Conservation (phyloP, 768 basidiomycete species). For the Candolleomyces eurysporus region DNA sequence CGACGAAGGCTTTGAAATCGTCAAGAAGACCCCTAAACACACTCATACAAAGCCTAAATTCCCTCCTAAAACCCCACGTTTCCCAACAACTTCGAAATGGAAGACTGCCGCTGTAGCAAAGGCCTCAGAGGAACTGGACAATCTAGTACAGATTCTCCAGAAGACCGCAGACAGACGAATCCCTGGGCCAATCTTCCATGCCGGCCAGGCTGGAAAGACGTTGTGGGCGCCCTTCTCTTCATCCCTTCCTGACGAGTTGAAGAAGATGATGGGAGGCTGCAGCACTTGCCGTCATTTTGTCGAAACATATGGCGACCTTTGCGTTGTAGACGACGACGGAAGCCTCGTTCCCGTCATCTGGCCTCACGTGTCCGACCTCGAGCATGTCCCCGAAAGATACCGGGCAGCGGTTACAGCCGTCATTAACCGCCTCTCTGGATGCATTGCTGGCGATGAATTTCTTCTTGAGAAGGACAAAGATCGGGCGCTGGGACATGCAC, state of each 20-base stretch:
- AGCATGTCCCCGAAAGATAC: not conserved
- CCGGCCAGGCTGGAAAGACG: not conserved
- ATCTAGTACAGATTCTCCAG: not conserved
- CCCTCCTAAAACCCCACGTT: too few species aligned
- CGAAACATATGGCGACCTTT: slow-evolving; percentile 1
- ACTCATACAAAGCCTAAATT: too few species aligned
- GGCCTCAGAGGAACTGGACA: too few species aligned
- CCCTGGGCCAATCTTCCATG: not conserved
- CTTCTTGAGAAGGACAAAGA: not conserved
- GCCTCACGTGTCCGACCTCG: not conserved
- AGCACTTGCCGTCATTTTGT: not conserved
- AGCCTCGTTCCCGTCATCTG: not conserved
- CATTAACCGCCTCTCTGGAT: not conserved
- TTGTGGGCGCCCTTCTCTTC: not conserved
- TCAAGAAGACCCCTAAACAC: too few species aligned
- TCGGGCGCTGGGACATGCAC: not conserved
- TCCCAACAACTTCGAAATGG: too few species aligned
- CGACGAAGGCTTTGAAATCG: too few species aligned
- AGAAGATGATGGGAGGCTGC: not conserved
- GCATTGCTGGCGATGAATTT: not conserved
- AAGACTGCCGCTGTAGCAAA: too few species aligned
- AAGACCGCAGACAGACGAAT: not conserved
- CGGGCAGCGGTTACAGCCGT: not conserved
- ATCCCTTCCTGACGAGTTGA: not conserved
- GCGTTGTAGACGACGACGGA: slow-evolving; percentile 2